Conservation (phyloP, 2,329 filamentous ascomycete species). For the Alternaria sp. region DNA sequence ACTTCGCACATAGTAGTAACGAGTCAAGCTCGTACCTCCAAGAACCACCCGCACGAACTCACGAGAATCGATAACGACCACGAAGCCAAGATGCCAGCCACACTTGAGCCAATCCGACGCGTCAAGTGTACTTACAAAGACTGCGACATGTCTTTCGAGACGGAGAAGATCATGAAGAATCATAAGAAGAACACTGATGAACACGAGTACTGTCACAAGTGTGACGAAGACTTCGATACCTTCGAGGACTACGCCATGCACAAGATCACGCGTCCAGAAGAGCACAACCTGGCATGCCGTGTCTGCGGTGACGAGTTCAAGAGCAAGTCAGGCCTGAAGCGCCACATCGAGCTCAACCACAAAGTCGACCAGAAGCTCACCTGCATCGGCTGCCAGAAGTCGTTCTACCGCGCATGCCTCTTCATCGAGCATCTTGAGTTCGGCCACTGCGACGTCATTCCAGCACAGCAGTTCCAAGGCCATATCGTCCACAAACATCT, state of each 20-base stretch:
- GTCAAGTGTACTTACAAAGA: conserved; percentile 53
- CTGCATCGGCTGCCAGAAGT: conserved; percentile 59
- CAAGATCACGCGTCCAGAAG: conserved; percentile 47
- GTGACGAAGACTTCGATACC: conserved; percentile 53
- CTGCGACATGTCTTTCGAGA: conserved; percentile 56
- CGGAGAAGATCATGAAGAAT: conserved; percentile 53
- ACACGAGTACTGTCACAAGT: conserved; percentile 56
- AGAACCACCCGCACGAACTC: neutral
- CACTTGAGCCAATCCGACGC: conserved; percentile 26
- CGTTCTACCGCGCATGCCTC: conserved; percentile 56
- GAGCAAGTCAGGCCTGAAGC: conserved; percentile 57
- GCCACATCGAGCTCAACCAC: conserved; percentile 59
- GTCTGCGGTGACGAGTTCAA: conserved; percentile 64
- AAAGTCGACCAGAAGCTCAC: conserved; percentile 56
- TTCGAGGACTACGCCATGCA: conserved; percentile 56
- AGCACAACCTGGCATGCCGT: conserved; percentile 60
- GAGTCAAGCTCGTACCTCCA: neutral
- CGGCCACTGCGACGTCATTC: conserved; percentile 56
- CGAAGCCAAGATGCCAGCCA: conserved; percentile 29
- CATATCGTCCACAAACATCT: conserved; percentile 60
- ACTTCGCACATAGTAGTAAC: neutral
- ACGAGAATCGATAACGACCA: neutral
- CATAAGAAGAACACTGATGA: conserved; percentile 57
- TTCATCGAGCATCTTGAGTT: conserved; percentile 63
- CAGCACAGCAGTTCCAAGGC: conserved; percentile 52